phyloP scores from a whole-genome alignment of 1,284 basidiomycete genomes.

The Apiotrichum veenhuisii region DNA sequence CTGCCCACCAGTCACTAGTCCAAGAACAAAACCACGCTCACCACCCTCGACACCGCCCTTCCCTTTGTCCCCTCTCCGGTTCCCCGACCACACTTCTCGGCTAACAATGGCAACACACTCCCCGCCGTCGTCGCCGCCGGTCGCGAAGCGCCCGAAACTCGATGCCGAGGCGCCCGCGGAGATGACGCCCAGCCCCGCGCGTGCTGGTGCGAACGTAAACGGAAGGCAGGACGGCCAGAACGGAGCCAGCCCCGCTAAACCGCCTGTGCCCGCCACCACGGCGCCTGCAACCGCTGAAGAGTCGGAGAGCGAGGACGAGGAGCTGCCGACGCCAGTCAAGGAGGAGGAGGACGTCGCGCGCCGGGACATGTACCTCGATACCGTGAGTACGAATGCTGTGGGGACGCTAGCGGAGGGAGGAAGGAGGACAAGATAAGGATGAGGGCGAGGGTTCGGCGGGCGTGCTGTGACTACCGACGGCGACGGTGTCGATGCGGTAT shows the following conservation, averaged over 20 bases:
- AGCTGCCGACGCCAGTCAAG: conserved; percentile 42
- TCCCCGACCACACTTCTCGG: not conserved
- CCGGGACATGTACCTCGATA: conserved; percentile 93
- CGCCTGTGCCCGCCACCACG: too few species aligned
- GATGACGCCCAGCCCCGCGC: conserved; percentile 1
- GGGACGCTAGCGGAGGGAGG: too few species aligned
- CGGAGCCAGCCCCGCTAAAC: too few species aligned
- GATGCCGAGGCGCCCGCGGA: conserved; percentile 18
- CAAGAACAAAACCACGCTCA: too few species aligned
- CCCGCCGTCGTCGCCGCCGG: conserved; percentile 35
- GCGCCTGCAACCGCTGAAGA: conserved; percentile 11
- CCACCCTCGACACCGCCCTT: not conserved
- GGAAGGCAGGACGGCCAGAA: conserved; percentile 8
- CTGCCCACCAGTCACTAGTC: too few species aligned
- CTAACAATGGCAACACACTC: conserved; percentile 8
- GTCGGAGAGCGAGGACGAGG: conserved; percentile 55
- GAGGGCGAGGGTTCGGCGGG: too few species aligned
- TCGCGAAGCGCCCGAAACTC: conserved; percentile 38
- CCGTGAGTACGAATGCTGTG: conserved; percentile 65
- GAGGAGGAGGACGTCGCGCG: conserved; percentile 56
- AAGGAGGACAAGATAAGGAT: too few species aligned
- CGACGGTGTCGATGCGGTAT: too few species aligned
- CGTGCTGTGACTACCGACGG: too few species aligned
- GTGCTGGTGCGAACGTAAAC: not conserved
- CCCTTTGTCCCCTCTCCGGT: not conserved